These are phyloP conservation scores for Coniferiporia sulphurascens DNA, from an alignment of 1,284 basidiomycete species.

Conservation along the genomic window DNA sequence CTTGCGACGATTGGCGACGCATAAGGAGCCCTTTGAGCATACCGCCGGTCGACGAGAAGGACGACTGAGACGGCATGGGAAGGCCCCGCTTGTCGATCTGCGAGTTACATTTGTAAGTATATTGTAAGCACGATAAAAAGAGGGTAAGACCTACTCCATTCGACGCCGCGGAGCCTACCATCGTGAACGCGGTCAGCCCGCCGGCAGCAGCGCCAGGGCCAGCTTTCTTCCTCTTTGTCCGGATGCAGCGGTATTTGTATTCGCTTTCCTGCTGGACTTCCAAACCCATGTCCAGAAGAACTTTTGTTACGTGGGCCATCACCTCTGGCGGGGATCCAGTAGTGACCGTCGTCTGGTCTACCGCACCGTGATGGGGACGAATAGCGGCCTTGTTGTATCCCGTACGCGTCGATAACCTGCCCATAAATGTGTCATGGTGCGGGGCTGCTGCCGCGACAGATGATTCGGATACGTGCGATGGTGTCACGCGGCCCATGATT, in stretches of 20 bases:
- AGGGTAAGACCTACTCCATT: constrained; percentile 61
- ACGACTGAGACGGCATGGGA: constrained; percentile 67
- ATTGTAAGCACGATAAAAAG: background rate
- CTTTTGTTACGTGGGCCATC: constrained; percentile 76
- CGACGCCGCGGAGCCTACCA: constrained; percentile 73
- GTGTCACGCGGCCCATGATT: constrained; percentile 4
- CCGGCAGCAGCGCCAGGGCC: constrained; percentile 34
- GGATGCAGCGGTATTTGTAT: constrained; percentile 81
- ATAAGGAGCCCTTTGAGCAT: constrained; percentile 84
- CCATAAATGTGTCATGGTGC: constrained; percentile 1
- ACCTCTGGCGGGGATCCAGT: constrained; percentile 82
- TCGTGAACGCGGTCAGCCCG: constrained; percentile 67
- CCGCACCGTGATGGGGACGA: constrained; percentile 86
- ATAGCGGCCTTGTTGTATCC: constrained; percentile 53
- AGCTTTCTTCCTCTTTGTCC: constrained; percentile 65
- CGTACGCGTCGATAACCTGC: constrained; percentile 10
- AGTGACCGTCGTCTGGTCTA: constrained; percentile 90
- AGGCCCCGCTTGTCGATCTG: constrained; percentile 82
- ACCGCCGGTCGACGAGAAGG: constrained; percentile 59
- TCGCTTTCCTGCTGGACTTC: constrained; percentile 85
- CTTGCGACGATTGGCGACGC: constrained; percentile 83
- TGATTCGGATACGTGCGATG: constrained; percentile 7
- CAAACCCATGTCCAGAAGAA: constrained; percentile 87
- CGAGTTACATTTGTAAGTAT: constrained; percentile 13
- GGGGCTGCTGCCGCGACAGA: constrained; percentile 4